Percentiles rank a stretch among this genome's conserved stretches.
These are phyloP conservation scores for Trichoderma oligosporum DNA, from an alignment of 2,329 filamentous ascomycete genomes.

Conservation along the genomic window DNA sequence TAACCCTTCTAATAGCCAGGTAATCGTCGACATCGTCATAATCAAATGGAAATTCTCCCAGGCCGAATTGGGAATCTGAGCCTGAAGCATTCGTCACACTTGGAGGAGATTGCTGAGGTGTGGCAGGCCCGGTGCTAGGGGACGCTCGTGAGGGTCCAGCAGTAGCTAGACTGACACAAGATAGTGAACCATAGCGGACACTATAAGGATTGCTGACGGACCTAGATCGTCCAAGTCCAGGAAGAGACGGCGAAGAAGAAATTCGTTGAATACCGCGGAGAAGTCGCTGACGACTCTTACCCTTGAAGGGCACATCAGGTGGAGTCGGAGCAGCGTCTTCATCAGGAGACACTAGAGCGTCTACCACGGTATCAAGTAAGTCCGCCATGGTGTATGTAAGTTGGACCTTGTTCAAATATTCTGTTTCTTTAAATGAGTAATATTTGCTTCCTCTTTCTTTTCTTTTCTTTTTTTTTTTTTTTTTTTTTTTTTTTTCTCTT, in stretches of 20 bases:
- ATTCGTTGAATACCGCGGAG: constrained; percentile 75
- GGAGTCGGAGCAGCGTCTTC: constrained; percentile 22
- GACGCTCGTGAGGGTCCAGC: constrained; percentile 31
- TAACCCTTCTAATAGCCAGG: constrained; percentile 54
- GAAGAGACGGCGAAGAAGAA: constrained; percentile 72
- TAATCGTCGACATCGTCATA: constrained; percentile 42
- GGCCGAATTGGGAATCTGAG: constrained; percentile 39
- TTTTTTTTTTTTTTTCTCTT: background rate
- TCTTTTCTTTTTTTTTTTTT: background rate
- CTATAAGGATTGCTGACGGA: constrained; percentile 68
- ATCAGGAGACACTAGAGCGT: constrained; percentile 27
- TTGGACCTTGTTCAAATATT: background rate
- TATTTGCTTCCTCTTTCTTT: background rate
- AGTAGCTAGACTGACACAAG: constrained; percentile 52
- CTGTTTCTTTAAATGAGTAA: background rate
- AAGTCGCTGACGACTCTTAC: constrained; percentile 65
- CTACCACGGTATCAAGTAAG: background rate
- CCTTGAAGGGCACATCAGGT: constrained; percentile 43
- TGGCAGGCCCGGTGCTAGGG: constrained; percentile 29
- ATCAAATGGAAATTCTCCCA: constrained; percentile 39
- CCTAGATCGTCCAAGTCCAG: constrained; percentile 58
- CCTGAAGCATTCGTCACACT: constrained; percentile 34
- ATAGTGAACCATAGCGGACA: constrained; percentile 44
- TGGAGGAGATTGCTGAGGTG: constrained; percentile 41
- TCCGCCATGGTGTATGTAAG: constrained; percentile 16